Percentiles rank a stretch among this genome's conserved stretches.
These are phyloP conservation scores for Candida fluviatilis DNA, from an alignment of 805 yeast genomes.

Conservation along the genomic window DNA sequence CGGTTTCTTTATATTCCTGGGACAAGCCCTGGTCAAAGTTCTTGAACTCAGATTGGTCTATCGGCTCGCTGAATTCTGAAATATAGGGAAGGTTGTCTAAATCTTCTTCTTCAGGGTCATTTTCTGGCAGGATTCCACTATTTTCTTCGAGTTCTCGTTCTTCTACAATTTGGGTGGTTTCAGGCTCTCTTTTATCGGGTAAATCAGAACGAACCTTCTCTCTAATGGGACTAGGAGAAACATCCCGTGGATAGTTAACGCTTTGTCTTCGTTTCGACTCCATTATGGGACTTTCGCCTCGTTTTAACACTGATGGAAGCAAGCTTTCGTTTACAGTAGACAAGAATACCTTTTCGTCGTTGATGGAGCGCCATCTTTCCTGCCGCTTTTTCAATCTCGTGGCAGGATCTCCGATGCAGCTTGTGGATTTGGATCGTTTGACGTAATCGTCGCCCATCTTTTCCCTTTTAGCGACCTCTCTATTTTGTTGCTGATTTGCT, in stretches of 20 bases:
- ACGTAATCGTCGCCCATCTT: constrained; percentile 8
- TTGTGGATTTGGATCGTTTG: constrained; percentile 25
- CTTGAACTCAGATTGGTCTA: constrained; percentile 14
- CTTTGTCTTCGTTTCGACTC: constrained; percentile 18
- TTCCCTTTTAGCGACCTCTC: no score
- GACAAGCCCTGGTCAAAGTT: constrained; percentile 25
- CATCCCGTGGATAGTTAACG: not conserved
- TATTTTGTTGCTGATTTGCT: no score
- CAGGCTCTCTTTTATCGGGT: not conserved
- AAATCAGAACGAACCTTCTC: not conserved
- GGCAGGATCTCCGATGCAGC: constrained; percentile 11
- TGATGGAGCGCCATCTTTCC: constrained; percentile 21
- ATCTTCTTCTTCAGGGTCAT: constrained; percentile 6
- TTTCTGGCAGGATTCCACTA: not conserved
- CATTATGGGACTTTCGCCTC: constrained; percentile 29
- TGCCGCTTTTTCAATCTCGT: constrained; percentile 12
- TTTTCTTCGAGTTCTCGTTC: not conserved
- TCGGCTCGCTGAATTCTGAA: constrained; percentile 21
- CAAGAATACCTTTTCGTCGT: constrained; percentile 26
- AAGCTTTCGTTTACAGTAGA: constrained; percentile 26
- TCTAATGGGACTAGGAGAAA: not conserved
- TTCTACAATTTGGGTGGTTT: not conserved
- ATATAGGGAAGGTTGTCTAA: constrained; percentile 16
- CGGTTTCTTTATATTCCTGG: not conserved
- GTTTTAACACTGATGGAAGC: constrained; percentile 30